A percentile compares a stretch with the other conserved stretches of the same genome.
These are phyloP conservation scores for Fusarium floridanum DNA, from an alignment of 2,329 filamentous ascomycete genomes.

Conservation along the genomic window DNA sequence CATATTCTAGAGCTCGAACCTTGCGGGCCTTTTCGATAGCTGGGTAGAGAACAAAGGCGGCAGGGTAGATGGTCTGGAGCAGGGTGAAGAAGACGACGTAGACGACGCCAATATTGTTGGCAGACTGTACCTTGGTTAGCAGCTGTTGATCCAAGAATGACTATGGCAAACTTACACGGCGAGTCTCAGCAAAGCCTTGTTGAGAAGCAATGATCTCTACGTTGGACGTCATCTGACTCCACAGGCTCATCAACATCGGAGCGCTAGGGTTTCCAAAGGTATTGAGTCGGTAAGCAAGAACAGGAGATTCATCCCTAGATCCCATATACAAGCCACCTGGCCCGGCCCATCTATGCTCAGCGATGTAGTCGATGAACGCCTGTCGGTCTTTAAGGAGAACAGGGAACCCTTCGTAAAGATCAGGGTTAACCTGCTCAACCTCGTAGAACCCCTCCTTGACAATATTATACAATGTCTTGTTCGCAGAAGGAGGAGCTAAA, in stretches of 20 bases:
- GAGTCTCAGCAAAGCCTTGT: conserved; percentile 69
- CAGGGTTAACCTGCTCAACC: conserved; percentile 5
- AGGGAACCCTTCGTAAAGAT: conserved; percentile 12
- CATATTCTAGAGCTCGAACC: conserved; percentile 85
- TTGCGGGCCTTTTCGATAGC: conserved; percentile 81
- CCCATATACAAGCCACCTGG: conserved; percentile 28
- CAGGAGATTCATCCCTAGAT: conserved; percentile 14
- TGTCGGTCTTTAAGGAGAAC: conserved; percentile 17
- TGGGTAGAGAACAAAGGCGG: conserved; percentile 82
- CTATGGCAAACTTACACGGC: conserved; percentile 51
- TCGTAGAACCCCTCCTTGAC: conserved; percentile 22
- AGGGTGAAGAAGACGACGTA: conserved; percentile 79
- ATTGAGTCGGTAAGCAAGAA: conserved; percentile 24
- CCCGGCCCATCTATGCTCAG: background rate
- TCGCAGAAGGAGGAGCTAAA: conserved; percentile 42
- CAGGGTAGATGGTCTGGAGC: conserved; percentile 73
- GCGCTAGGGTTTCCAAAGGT: conserved; percentile 13
- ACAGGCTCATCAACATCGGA: conserved; percentile 30
- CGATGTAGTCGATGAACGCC: conserved; percentile 18
- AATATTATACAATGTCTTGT: conserved; percentile 46
- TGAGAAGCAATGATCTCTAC: conserved; percentile 65
- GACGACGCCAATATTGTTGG: conserved; percentile 69
- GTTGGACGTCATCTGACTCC: conserved; percentile 37
- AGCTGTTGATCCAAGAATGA: background rate
- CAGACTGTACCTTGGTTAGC: background rate